These are phyloP conservation scores for Usnea hakonensis DNA, from an alignment of 495 filamentous ascomycete genomes.

Conservation along the genomic window DNA sequence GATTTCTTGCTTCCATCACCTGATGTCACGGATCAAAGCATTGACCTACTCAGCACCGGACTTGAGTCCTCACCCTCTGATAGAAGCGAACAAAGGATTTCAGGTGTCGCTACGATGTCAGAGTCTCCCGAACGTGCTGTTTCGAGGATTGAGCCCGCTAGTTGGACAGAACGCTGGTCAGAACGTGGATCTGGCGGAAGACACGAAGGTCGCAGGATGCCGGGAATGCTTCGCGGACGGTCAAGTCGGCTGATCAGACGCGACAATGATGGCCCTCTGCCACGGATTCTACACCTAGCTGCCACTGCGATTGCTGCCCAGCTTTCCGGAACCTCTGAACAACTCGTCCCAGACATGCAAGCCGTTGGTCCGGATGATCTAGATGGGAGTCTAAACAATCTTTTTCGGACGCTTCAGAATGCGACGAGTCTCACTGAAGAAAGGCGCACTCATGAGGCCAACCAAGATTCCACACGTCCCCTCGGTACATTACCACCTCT, in stretches of 20 bases:
- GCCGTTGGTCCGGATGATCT: constrained; percentile 49
- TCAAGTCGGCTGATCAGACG: constrained; percentile 43
- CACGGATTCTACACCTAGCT: constrained; percentile 50
- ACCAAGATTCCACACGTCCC: constrained; percentile 21
- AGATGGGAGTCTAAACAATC: constrained; percentile 50
- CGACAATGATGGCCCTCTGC: constrained; percentile 51
- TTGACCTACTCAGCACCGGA: constrained; percentile 35
- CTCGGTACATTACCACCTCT: constrained; percentile 39
- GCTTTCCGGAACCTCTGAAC: constrained; percentile 47
- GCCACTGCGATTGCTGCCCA: constrained; percentile 55
- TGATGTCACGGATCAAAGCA: constrained; percentile 36
- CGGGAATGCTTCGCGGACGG: constrained; percentile 40
- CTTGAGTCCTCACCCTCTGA: constrained; percentile 9
- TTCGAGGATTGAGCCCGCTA: constrained; percentile 6
- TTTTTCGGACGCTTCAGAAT: constrained; percentile 50
- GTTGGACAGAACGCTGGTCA: constrained; percentile 22
- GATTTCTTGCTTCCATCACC: constrained; percentile 30
- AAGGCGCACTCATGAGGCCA: constrained; percentile 21
- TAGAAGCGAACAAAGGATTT: constrained; percentile 10
- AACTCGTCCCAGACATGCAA: constrained; percentile 50
- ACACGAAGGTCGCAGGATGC: constrained; percentile 34
- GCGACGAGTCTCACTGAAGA: constrained; percentile 38
- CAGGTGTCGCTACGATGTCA: constrained; percentile 5
- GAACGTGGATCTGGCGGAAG: constrained; percentile 20
- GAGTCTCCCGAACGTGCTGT: constrained; percentile 13